Evolutionary conservation across 2,329 filamentous ascomycete genomes (phyloP).

Genomic region (Cladosporium oxysporum): DNA sequence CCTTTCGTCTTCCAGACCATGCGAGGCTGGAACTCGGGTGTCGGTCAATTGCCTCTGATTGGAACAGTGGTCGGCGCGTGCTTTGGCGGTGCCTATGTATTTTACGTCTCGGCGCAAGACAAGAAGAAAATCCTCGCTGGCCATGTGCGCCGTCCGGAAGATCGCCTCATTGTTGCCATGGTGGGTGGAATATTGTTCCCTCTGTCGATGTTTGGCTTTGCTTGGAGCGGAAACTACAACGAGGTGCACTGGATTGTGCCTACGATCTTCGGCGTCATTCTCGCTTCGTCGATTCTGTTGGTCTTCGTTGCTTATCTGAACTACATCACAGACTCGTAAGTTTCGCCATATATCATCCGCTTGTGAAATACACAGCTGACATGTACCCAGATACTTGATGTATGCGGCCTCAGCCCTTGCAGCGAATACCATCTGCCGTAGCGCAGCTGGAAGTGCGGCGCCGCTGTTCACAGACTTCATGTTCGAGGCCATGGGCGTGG

Average conservation of each 20-base stretch:
- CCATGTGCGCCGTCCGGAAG: conserved; percentile 47
- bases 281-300: conserved; percentile 45
- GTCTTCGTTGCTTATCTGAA: conserved; percentile 57
- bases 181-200: conserved; percentile 38
- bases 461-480: conserved; percentile 37
- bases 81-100: conserved; percentile 47
- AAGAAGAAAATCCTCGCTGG: conserved; percentile 43
- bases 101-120: conserved; percentile 44
- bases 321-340: conserved; percentile 54
- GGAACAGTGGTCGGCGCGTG: conserved; percentile 53
- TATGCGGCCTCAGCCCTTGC: conserved; percentile 36
- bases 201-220: conserved; percentile 40
- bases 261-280: conserved; percentile 46
- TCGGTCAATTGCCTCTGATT: conserved; percentile 54
- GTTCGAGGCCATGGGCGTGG: conserved; percentile 36
- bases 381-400: conserved; percentile 41
- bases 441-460: conserved; percentile 34
- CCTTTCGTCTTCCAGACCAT: conserved; percentile 56
- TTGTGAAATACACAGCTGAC: not conserved
- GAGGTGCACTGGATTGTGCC: conserved; percentile 51
- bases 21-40: conserved; percentile 56
- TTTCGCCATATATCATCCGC: not conserved
- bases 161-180: conserved; percentile 38
- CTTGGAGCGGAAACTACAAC: conserved; percentile 43
- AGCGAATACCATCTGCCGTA: conserved; percentile 35